phyloP scores from a whole-genome alignment of 139 green algal genomes.

The Micromonas pusilla region DNA sequence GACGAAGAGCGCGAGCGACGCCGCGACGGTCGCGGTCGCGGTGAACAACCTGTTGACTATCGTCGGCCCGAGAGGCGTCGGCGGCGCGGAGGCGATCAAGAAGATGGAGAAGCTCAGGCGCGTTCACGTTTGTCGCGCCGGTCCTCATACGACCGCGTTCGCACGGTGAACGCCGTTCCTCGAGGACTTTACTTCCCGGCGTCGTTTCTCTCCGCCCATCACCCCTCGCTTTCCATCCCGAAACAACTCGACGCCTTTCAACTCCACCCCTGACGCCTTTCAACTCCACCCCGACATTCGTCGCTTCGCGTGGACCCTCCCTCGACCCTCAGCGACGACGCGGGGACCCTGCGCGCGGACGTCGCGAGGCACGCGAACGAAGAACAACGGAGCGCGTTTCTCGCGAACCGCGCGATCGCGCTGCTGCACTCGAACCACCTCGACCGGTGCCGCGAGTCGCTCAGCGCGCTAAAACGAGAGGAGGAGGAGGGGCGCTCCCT shows the following conservation, averaged over 20 bases:
- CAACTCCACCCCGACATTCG: too few species aligned
- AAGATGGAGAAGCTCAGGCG: not conserved
- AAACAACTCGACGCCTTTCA: too few species aligned
- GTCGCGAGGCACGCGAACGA: not conserved
- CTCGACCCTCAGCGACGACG: not conserved
- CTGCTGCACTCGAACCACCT: slow-evolving; percentile 10
- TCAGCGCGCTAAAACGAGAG: not conserved
- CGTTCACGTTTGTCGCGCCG: too few species aligned
- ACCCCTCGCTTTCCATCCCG: too few species aligned
- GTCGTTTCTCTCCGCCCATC: too few species aligned
- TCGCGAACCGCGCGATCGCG: not conserved
- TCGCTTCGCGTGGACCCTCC: too few species aligned
- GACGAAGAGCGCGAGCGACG: not conserved
- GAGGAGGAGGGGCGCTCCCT: too few species aligned
- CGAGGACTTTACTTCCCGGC: too few species aligned
- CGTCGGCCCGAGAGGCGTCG: not conserved
- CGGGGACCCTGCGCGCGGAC: not conserved
- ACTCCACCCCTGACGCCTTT: too few species aligned
- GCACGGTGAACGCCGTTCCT: too few species aligned
- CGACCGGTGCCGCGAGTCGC: not conserved
- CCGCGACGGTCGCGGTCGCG: not conserved
- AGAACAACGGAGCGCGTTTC: not conserved
- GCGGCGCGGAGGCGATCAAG: not conserved
- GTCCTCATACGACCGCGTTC: too few species aligned
- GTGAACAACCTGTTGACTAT: not conserved